Evolutionary conservation across 257 asterid species (phyloP), one percentile per base, ranked within the genome.

Genomic region (Fraxinus americana): DNA sequence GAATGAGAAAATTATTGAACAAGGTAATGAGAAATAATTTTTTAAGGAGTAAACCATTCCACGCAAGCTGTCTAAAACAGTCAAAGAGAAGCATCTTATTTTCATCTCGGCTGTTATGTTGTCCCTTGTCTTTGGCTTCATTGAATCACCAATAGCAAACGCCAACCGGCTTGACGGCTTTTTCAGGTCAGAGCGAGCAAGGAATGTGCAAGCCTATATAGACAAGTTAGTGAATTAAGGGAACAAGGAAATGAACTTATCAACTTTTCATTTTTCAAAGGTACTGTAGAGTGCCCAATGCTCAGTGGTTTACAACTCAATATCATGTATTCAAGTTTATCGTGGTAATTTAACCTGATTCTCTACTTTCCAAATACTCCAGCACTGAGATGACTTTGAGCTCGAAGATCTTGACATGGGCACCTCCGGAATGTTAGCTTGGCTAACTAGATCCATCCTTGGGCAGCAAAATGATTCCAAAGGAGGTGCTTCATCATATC

Each of bases 291-390:
- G 30, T 57, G 67, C 63, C 69, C 71, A 78, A 36, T 36, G 65
- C 71, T 16, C 76, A 52, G 73, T n/a, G 14, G 27, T 80, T 71
- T 76, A 57, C 79, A 50, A 30, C 70, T 68, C 32, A 77, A 78
- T 73, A 78, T 61, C 67, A 66, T 71, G 21, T 38, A 34, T 71
- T 74, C 9, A 34, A 59, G 23, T 39, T 43, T 67, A 70, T 21
- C 25, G 65, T 36, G 70, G 19, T 76, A 73, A 67, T 82, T 74
- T 77, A 61, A 95, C 99, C 97, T 95, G 99, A 85, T 92, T 95
- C 80, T 93, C 98, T 82, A 93, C 95, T 93, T 93, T 95, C 99
- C 99, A 95, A 78, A 95, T 88, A 82, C 99, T 95, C 98, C 98
- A 95, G 87, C 91, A 87, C 73, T 92, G 88, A 79, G 97, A 88